A percentile compares a stretch with the other conserved stretches of the same genome.
phyloP scores from a whole-genome alignment of 225 moss, liverwort and hornwort genomes.

The Physcomitrium patens region DNA sequence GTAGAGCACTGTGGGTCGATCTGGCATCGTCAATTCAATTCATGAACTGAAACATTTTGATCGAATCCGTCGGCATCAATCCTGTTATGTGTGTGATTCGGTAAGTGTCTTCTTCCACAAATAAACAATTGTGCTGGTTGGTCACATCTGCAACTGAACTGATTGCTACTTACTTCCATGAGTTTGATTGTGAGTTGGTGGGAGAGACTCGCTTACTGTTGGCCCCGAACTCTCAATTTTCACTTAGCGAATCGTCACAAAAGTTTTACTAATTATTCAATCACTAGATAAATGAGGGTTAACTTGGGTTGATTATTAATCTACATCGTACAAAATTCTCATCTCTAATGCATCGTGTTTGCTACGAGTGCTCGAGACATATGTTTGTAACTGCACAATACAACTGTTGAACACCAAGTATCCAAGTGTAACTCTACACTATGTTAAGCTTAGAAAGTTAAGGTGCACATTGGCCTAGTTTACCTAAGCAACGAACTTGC shows the following conservation, averaged over 20 bases:
- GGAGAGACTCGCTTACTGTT: too few species aligned
- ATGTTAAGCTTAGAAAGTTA: neutral
- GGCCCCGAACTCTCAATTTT: too few species aligned
- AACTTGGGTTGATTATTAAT: slow-evolving; percentile 6
- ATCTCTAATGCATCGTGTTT: neutral
- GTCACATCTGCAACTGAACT: neutral
- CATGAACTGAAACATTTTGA: too few species aligned
- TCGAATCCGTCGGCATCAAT: neutral
- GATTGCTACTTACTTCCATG: too few species aligned
- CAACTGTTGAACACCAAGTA: neutral
- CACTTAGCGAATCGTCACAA: too few species aligned
- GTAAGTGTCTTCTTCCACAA: neutral
- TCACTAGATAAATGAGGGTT: neutral
- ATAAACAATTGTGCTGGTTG: neutral
- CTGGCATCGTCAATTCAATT: too few species aligned
- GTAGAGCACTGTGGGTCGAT: neutral
- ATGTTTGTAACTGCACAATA: slow-evolving; percentile 8
- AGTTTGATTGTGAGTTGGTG: too few species aligned
- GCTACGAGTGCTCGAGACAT: neutral
- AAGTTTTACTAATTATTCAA: neutral
- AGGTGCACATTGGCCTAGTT: neutral
- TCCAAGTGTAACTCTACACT: neutral
- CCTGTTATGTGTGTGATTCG: neutral
- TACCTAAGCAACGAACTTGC: neutral
- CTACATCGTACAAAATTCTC: slow-evolving; percentile 19